These are phyloP conservation scores for Penicillium concentricum DNA, from an alignment of 2,329 filamentous ascomycete species.

Conservation along the genomic window DNA sequence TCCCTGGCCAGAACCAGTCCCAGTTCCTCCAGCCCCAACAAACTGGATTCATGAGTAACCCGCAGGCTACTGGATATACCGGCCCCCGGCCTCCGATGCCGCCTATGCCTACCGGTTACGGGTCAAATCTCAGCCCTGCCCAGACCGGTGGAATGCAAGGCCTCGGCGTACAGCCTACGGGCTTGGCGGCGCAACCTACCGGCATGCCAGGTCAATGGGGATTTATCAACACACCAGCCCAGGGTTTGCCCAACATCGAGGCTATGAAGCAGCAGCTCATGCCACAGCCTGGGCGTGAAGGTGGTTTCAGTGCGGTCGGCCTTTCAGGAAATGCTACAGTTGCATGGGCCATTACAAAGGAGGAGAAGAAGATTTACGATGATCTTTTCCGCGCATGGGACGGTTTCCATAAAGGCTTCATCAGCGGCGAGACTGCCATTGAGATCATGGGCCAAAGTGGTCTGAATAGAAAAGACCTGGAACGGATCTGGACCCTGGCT, in stretches of 20 bases:
- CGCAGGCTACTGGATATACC: conserved; percentile 74
- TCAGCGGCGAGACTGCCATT: conserved; percentile 87
- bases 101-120: conserved; percentile 75
- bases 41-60: conserved; percentile 69
- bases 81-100: conserved; percentile 78
- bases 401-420: conserved; percentile 86
- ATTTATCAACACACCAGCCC: conserved; percentile 89
- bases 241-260: conserved; percentile 89
- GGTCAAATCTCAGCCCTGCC: conserved; percentile 58
- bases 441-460: conserved; percentile 98
- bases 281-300: conserved; percentile 91
- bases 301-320: conserved; percentile 78
- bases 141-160: conserved; percentile 66
- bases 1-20: conserved; percentile 46
- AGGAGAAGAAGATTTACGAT: conserved; percentile 97
- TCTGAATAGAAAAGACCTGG: conserved; percentile 82
- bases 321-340: conserved; percentile 92
- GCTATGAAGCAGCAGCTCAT: conserved; percentile 92
- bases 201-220: conserved; percentile 95
- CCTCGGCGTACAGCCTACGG: conserved; percentile 85
- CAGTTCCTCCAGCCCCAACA: conserved; percentile 64
- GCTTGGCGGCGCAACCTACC: conserved; percentile 88
- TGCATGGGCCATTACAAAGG: conserved; percentile 97
- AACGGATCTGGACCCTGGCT: conserved; percentile 90
- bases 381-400: conserved; percentile 95